phyloP scores from a whole-genome alignment of 2,329 filamentous ascomycete species.

The Trichothecium roseum region DNA sequence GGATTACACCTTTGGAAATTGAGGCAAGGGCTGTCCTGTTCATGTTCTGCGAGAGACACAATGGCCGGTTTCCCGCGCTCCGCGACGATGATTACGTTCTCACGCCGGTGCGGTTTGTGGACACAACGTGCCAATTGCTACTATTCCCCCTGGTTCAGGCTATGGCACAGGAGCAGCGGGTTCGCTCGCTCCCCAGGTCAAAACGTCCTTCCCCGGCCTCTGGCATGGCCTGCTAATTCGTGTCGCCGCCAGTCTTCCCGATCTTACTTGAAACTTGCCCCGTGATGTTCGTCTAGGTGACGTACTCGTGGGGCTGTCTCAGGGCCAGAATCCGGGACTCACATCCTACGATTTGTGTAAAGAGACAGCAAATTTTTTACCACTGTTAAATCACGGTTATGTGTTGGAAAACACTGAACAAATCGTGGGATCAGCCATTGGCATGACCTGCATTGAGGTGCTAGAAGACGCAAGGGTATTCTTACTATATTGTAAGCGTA shows the following conservation, averaged over 20 bases:
- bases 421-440: constrained; percentile 21
- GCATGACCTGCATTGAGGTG: constrained; percentile 15
- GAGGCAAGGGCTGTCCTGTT: constrained; percentile 22
- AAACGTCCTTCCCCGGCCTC: constrained; percentile 20
- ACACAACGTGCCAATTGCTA: constrained; percentile 23
- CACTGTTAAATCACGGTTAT: constrained; percentile 13
- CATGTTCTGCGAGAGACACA: constrained; percentile 21
- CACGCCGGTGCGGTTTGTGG: constrained; percentile 22
- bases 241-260: constrained; percentile 21
- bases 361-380: constrained; percentile 16
- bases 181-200: constrained; percentile 20
- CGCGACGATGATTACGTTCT: constrained; percentile 25
- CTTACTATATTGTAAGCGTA: constrained; percentile 11
- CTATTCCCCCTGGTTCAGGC: constrained; percentile 18
- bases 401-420: constrained; percentile 16
- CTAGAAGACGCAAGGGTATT: constrained; percentile 13
- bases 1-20: constrained; percentile 25
- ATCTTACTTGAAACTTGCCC: constrained; percentile 11
- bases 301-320: constrained; percentile 19
- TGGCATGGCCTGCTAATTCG: constrained; percentile 25
- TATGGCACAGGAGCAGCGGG: constrained; percentile 21
- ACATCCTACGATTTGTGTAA: constrained; percentile 23
- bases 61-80: constrained; percentile 17
- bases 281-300: constrained; percentile 26
- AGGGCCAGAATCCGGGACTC: constrained; percentile 14